Evolutionary conservation across 768 basidiomycete genomes (phyloP).

Genomic region (Russula abietina): DNA sequence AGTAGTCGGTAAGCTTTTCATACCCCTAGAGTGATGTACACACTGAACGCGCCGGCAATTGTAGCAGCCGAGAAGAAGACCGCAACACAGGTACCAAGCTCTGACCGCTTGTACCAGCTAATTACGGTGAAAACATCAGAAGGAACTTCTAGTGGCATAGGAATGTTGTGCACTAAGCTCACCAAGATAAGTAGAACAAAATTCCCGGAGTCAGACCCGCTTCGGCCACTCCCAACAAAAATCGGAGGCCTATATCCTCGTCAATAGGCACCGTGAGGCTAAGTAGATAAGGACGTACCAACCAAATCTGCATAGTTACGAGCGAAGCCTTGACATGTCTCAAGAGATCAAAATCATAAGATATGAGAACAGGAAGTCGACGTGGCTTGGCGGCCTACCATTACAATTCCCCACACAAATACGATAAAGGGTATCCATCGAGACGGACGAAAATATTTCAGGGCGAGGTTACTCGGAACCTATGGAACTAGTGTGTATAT

Average conservation of each 20-base stretch:
- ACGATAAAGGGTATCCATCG: slow-evolving; percentile 1
- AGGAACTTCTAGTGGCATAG: neutral
- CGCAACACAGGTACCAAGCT: neutral
- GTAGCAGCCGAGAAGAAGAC: neutral
- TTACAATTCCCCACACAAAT: neutral
- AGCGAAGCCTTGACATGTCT: neutral
- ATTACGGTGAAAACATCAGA: neutral
- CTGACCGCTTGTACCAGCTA: slow-evolving; percentile 5
- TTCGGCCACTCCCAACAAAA: neutral
- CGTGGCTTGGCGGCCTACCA: neutral
- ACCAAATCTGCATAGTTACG: neutral
- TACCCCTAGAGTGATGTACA: neutral
- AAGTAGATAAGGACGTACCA: neutral
- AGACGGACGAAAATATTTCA: neutral
- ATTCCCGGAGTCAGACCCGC: neutral
- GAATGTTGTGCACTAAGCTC: neutral
- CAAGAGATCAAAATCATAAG: neutral
- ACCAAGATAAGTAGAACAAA: neutral
- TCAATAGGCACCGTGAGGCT: neutral
- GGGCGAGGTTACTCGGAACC: neutral
- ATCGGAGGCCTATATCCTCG: neutral
- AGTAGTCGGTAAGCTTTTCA: neutral
- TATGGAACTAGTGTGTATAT: neutral
- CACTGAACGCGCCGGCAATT: neutral
- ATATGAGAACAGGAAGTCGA: neutral